A percentile compares a stretch with the other conserved stretches of the same genome.
phyloP scores from a whole-genome alignment of 352 stramenopile species.

The Phytopythium cucurbitacearum region DNA sequence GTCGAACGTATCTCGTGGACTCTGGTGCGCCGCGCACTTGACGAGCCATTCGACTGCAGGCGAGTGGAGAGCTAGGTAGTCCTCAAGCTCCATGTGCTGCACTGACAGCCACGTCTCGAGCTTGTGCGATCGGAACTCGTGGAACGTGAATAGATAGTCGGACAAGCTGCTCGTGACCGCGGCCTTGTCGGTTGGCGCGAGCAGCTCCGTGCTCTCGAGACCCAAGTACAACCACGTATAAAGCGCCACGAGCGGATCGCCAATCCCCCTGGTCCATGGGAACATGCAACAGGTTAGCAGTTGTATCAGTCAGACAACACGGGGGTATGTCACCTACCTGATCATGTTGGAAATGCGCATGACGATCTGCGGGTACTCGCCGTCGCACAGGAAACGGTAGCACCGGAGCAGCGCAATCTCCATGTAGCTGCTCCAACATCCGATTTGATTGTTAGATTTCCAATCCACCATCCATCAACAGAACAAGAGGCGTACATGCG shows the following conservation, averaged over 20 bases:
- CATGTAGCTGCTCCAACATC: constrained; percentile 50
- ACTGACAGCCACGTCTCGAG: constrained; percentile 43
- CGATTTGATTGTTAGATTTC: background rate
- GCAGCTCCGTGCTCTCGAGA: constrained; percentile 56
- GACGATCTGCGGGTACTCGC: constrained; percentile 86
- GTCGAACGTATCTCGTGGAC: constrained; percentile 47
- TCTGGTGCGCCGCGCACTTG: constrained; percentile 51
- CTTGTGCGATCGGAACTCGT: constrained; percentile 55
- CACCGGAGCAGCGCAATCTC: constrained; percentile 86
- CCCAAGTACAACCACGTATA: constrained; percentile 86
- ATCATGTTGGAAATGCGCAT: constrained; percentile 82
- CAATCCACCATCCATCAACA: background rate
- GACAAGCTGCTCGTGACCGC: constrained; percentile 76
- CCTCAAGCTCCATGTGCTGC: constrained; percentile 47
- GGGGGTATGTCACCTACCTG: constrained; percentile 39
- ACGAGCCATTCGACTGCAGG: constrained; percentile 87
- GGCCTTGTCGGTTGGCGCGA: constrained; percentile 29
- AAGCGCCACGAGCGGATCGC: constrained; percentile 82
- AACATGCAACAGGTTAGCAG: constrained; percentile 7
- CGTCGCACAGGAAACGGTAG: constrained; percentile 88
- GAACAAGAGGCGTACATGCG: constrained; percentile 60
- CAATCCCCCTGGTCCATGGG: constrained; percentile 53
- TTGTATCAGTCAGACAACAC: background rate
- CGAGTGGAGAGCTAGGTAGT: constrained; percentile 79
- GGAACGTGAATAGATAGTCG: constrained; percentile 88